Base-by-base conservation (phyloP, 805 yeast species). In the Candida ovalis region DNA sequence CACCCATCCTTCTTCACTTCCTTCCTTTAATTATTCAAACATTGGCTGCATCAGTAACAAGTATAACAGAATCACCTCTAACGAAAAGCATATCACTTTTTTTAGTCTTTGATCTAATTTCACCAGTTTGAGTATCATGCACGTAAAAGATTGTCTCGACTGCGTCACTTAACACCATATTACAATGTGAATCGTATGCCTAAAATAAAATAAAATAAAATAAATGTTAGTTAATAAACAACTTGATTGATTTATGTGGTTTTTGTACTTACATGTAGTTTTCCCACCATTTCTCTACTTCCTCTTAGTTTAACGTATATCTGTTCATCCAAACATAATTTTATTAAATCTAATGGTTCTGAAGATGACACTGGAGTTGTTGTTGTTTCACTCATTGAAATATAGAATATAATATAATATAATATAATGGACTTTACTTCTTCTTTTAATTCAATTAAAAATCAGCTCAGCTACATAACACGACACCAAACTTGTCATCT, bases 121-220 rank as follows among this genome's bases (percentile, higher is more conserved):
- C 76, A 27, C 66, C 62, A 3, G 70, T 78, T 3, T 74, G 78
- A 17, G 38, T n/a, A 4, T 75, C 82, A 28, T 73, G 77, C 15
- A 82, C 60, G 35, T 74, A 73, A 64, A 79, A 88, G 35, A 91
- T 81, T 1, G 86, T 87, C 63, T 94, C 99, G 46, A 77, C 78
- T 7, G 96, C 97, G 59, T 94, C 96, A 57, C 97, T 89, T 53
- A 94, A 77, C 35, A 94, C 97, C 76, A 94, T 81, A 66, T 95
- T 94, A 70, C 98, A 94, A 69, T 92, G 99, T 42, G 96, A 86
- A 69, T 92, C 99, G 69, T 88, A 92, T 1, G 96, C 89, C 80
- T 76, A 32, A 27, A 21, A 5, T 18, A 19, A 42, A 17, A 22
- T 18, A 12, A 8, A 22, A 13, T 45, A 17, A 24, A 17, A 24